Evolutionary conservation across 2,329 filamentous ascomycete species (phyloP), one percentile per base, ranked within the genome.

Genomic region (Niveomyces coronatus): DNA sequence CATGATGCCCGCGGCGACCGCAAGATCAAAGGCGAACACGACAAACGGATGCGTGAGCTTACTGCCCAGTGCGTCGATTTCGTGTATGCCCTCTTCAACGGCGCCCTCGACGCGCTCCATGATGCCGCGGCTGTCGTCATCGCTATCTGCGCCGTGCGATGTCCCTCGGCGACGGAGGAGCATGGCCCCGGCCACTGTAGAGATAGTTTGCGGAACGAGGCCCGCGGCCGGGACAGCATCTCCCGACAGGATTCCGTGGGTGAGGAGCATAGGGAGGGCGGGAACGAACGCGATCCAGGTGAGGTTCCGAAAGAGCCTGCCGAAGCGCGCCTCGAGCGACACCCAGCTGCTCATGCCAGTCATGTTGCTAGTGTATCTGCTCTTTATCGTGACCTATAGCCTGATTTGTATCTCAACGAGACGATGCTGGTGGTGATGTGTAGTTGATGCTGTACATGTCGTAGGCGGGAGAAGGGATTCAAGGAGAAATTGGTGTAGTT

Each of bases 161-260:
- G 26, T 37, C 24, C 23, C 29, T 20, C 37, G 16, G 17, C 40
- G 44, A 11, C 41, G 24, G 16, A 47, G 45, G 11, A 55, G 47
- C 28, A 54, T 41, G 26, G 51, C 41, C 29, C 47, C 45, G 11
- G 46, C 44, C 26, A 45, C 47, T 11, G 57, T 54, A 9, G 63
- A 65, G 35, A 62, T 50, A 17, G 53, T 52, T 29, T 63, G 55
- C 6, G 63, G 63, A 11, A 61, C 44, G 19, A 66, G 52, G 16
- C 63, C 63, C 32, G 62, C 49, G 7, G 59, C 61, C 11, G 62
- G 63, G 24, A 62, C 24, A 15, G 72, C 65, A 49, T 80, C 78
- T 42, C 82, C 78, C 0, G 71, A 71, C 1, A 83, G 55, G 43
- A 81, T 82, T 0, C 79, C 79, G 56, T 83, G 58, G 20, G 55